A percentile compares a stretch with the other conserved stretches of the same genome.
Evolutionary conservation across 352 stramenopile species (phyloP).

Genomic region (Paralagenidium karlingii): DNA sequence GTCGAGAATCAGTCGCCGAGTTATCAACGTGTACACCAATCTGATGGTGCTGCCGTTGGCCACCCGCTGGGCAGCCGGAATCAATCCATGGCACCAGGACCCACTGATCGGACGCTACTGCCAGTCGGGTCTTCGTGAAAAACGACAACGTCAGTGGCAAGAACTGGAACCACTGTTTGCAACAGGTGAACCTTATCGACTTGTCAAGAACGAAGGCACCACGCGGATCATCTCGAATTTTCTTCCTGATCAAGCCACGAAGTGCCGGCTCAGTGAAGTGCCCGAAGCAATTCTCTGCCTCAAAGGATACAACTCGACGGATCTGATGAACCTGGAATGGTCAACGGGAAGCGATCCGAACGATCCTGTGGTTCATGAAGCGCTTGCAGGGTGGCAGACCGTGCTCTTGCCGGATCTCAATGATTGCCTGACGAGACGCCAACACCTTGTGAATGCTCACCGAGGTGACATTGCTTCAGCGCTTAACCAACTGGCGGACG

Average conservation of each 20-base stretch:
- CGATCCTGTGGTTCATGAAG: background rate
- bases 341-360: background rate
- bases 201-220: background rate
- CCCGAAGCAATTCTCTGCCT: slow-evolving; percentile 3
- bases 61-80: background rate
- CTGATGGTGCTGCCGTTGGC: slow-evolving; percentile 1
- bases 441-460: background rate
- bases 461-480: no score
- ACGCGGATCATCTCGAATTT: background rate
- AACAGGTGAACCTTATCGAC: no score
- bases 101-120: slow-evolving; percentile 2
- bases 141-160: no score
- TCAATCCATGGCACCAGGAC: background rate
- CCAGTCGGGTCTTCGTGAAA: background rate
- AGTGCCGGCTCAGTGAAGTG: slow-evolving; percentile 1
- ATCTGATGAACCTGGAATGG: slow-evolving; percentile 3
- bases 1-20: no score
- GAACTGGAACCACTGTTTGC: no score
- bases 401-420: slow-evolving; percentile 1
- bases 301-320: slow-evolving; percentile 1
- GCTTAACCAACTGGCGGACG: background rate
- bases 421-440: background rate
- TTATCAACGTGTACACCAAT: slow-evolving; percentile 4
- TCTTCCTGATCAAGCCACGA: background rate
- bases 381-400: background rate